Percentiles rank a stretch among this genome's conserved stretches.
These are phyloP conservation scores for Verticillium tricorpus DNA, from an alignment of 2,329 filamentous ascomycete genomes.

Conservation along the genomic window DNA sequence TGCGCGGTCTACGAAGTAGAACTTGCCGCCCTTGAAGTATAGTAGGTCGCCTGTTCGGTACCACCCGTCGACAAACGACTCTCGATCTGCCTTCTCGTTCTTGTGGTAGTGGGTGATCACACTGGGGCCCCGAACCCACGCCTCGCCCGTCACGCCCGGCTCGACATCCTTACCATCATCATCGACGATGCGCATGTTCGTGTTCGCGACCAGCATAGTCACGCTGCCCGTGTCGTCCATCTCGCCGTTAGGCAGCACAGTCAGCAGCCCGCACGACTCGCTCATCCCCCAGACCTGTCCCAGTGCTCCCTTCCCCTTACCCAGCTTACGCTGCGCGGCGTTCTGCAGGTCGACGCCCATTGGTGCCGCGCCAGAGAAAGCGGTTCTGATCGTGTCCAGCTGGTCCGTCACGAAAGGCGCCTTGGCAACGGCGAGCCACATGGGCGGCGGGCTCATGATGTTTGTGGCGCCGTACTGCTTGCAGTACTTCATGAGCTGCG, in stretches of 20 bases:
- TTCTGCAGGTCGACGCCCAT: constrained; percentile 49
- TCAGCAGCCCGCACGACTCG: constrained; percentile 48
- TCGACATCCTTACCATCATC: constrained; percentile 33
- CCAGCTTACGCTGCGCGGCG: constrained; percentile 45
- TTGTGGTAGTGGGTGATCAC: constrained; percentile 65
- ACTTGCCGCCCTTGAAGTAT: constrained; percentile 62
- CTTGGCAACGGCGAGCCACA: constrained; percentile 7
- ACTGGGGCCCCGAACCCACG: constrained; percentile 63
- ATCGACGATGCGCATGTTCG: constrained; percentile 29
- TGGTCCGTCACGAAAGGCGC: constrained; percentile 1
- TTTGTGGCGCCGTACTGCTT: constrained; percentile 1
- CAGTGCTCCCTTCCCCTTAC: constrained; percentile 32
- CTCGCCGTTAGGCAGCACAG: constrained; percentile 33
- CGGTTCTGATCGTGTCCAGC: constrained; percentile 43
- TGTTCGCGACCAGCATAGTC: constrained; percentile 32
- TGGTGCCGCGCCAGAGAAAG: constrained; percentile 50
- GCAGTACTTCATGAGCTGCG: constrained; percentile 4
- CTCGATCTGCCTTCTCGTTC: constrained; percentile 60
- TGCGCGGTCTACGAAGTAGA: constrained; percentile 77
- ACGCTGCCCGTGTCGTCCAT: constrained; percentile 43
- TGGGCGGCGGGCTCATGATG: constrained; percentile 4
- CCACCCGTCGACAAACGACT: constrained; percentile 55
- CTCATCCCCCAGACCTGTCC: constrained; percentile 55
- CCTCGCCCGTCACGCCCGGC: constrained; percentile 47
- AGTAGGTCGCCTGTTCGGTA: constrained; percentile 81